These are phyloP conservation scores for Trichoderma hamatum DNA, from an alignment of 2,329 filamentous ascomycete species.

Conservation along the genomic window DNA sequence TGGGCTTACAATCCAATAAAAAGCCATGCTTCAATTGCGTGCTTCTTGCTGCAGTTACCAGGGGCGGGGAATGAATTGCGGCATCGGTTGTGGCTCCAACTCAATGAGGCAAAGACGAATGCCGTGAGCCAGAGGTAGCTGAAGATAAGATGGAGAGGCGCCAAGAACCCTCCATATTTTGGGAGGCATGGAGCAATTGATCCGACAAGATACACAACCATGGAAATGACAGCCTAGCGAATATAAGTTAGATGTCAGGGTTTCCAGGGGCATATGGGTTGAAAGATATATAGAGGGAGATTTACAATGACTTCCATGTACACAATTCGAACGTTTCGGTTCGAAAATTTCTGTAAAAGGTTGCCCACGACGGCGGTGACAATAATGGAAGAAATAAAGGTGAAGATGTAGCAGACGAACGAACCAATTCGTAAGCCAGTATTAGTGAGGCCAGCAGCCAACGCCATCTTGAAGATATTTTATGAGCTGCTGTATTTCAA, in stretches of 20 bases:
- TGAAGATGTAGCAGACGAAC: slow-evolving; percentile 12
- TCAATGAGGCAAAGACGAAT: slow-evolving; percentile 34
- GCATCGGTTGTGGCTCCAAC: slow-evolving; percentile 31
- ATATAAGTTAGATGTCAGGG: slow-evolving; percentile 4
- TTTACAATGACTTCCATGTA: slow-evolving; percentile 34
- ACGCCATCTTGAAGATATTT: background rate
- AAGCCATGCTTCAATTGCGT: slow-evolving; percentile 32
- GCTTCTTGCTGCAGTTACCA: slow-evolving; percentile 30
- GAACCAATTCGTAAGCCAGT: background rate
- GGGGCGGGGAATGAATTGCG: background rate
- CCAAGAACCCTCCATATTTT: slow-evolving; percentile 30
- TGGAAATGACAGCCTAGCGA: slow-evolving; percentile 32
- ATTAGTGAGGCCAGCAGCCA: background rate
- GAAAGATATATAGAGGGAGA: background rate
- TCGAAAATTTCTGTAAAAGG: slow-evolving; percentile 4
- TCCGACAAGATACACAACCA: slow-evolving; percentile 30
- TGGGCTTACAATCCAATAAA: slow-evolving; percentile 34
- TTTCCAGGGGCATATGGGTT: too few species aligned
- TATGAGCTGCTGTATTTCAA: background rate
- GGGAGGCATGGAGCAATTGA: slow-evolving; percentile 29
- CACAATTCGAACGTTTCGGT: slow-evolving; percentile 30
- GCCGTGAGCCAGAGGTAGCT: slow-evolving; percentile 36
- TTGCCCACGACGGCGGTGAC: slow-evolving; percentile 13
- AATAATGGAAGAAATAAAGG: slow-evolving; percentile 16
- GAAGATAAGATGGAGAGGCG: slow-evolving; percentile 31